Evolutionary conservation across 768 basidiomycete genomes (phyloP).

Genomic region (Leccinum sublutescens): DNA sequence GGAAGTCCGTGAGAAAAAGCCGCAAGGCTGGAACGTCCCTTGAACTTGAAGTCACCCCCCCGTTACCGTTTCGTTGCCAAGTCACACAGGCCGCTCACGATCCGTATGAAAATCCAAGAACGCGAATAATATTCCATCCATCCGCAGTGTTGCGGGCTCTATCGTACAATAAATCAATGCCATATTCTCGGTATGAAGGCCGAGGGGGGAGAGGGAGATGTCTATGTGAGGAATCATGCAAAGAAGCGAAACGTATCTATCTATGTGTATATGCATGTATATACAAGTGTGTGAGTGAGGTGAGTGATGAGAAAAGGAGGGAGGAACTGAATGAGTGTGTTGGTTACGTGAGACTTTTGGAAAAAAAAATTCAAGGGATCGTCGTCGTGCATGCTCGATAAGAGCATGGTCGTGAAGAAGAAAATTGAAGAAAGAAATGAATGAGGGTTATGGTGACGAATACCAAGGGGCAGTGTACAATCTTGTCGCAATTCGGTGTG

Average conservation of each 20-base stretch:
- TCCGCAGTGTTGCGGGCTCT: constrained; percentile 24
- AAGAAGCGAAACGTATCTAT: constrained; percentile 27
- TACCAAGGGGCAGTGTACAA: constrained; percentile 13
- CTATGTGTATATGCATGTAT: constrained; percentile 39
- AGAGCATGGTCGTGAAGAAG: constrained; percentile 17
- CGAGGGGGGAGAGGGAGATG: constrained; percentile 13
- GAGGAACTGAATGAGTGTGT: constrained; percentile 25
- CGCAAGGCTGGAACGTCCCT: background rate
- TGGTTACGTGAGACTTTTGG: constrained; percentile 12
- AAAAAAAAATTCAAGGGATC: constrained; percentile 15
- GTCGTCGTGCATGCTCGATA: constrained; percentile 22
- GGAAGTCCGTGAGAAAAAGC: constrained; percentile 2
- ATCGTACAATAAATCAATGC: constrained; percentile 39
- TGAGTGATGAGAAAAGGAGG: constrained; percentile 11
- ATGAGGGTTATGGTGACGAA: constrained; percentile 1
- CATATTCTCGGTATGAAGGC: constrained; percentile 24
- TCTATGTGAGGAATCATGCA: constrained; percentile 33
- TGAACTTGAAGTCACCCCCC: background rate
- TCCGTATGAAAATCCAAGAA: constrained; percentile 21
- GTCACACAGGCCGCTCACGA: constrained; percentile 4
- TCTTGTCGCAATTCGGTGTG: constrained; percentile 12
- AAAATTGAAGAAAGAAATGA: background rate
- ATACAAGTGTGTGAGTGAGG: constrained; percentile 35
- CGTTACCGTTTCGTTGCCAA: constrained; percentile 19
- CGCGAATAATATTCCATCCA: constrained; percentile 33